Base-by-base conservation (phyloP, 164 flowering plant species). In the Houttuynia cordata region DNA sequence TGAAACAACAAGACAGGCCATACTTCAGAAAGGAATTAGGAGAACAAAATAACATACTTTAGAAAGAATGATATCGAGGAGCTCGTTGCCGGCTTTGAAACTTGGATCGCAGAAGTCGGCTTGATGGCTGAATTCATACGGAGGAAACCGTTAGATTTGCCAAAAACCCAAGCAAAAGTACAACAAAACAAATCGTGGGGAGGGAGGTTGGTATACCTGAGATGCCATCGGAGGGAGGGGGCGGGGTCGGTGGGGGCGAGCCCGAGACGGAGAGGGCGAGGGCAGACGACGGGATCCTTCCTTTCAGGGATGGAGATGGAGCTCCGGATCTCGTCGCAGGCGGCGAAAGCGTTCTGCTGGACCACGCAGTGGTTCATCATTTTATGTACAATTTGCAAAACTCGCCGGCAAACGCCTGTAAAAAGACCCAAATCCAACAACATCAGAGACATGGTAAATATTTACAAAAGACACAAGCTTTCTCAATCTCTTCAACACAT, bases 221-320 rank as follows among this genome's bases (percentile, higher is more conserved):
- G 63, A 17, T 83, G 82, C 87, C 81, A 84, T 62, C 90, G 61
- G 15, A 78, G 66, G 53, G 93, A 74, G 53, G 80, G 72, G 22
- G 70, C 53, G 4, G 73, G 73, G 41, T 78, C 86, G 61, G 65
- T 53, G 40, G 64, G 8, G 68, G 79, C 8, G 57, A 73, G 30
- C 18, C 83, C 81, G 10, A 82, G 62, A 23, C 98, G 83, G n/a
- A 91, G 79, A 8, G 98, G 96, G 60, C 87, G 88, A 0, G 98
- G 98, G 62, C 97, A 88, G 61, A 82, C 77, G 52, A 91, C 51
- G 22, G 25, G 20, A 21, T 59, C 61, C 25, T 42, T 40, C 23
- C 61, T 25, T 20, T 59, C 61, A 12, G 61, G n/a, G 12, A 59
- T 22, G 17, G 61, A 41, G 8, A 42, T 20, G 12, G 61, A 8